Evolutionary conservation across 2,329 filamentous ascomycete genomes (phyloP), one percentile per base, ranked within the genome.

Genomic region (Colletotrichum phormii): DNA sequence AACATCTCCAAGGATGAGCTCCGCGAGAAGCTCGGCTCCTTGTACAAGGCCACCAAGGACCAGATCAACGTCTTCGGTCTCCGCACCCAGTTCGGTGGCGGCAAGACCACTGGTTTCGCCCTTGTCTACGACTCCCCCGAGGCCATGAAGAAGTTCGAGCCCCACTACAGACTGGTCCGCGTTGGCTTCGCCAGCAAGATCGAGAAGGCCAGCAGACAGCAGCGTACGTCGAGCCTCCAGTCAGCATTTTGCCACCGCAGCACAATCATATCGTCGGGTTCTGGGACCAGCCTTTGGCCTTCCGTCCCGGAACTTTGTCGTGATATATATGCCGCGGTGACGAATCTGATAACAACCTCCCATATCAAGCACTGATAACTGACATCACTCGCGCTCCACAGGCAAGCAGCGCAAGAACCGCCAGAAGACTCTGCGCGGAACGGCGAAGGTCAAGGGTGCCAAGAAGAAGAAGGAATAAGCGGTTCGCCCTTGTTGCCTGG

Each of bases 321-420:
- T 68, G 71, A n/a, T n/a, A 71, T 66, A 72, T 54, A 61, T 63
- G 76, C 72, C 77, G 78, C 68, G 79, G 67, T 60, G 62, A 54
- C 61, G 22, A 59, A 62, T 15, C 13, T n/a, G 42, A 49, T n/a
- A 9, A n/a, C 7, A 18, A 6, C 18, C 3, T 9, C 22, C n/a
- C 6, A 15, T 3, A 37, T 6, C 54, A 51, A 26, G 22, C 42
- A 11, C 7, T 35, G 1, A 15, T 18, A 35, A 51, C 78, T 80
- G 71, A 81, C 77, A 74, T 67, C 60, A 26, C 35, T 18, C 53
- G 53, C 67, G 49, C 62, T 72, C 73, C 80, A 89, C 88, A 98
- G 96, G 96, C 93, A 99, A 99, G 92, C 97, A 98, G 90, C 94
- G 97, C 90, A 99, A 99, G 95, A 99, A 99, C 94, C 92, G 96